Evolutionary conservation across 768 basidiomycete genomes (phyloP).

Genomic region (Pleurotus tuber-regium): DNA sequence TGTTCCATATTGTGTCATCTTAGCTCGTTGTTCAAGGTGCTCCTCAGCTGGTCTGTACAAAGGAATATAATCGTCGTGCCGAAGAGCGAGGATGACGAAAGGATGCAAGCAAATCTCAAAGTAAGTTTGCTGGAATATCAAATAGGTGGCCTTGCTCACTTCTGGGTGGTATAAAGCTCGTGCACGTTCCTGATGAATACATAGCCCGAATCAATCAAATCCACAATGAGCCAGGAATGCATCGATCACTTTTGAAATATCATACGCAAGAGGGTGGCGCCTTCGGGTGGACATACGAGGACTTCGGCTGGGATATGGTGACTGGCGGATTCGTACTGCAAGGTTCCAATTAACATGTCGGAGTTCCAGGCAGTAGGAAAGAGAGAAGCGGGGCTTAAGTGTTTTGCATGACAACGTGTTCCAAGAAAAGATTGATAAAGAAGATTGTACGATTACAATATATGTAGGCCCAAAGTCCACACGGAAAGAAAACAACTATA

Average conservation of each 20-base stretch:
- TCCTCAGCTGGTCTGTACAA: slow-evolving; percentile 70
- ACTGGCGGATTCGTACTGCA: neutral
- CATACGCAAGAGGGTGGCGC: slow-evolving; percentile 1
- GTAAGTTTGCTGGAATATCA: no score
- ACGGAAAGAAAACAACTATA: no score
- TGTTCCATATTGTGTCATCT: no score
- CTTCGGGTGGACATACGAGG: slow-evolving; percentile 5
- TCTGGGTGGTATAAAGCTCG: neutral
- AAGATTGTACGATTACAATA: no score
- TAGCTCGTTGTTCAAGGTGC: slow-evolving; percentile 49
- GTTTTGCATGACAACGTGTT: no score
- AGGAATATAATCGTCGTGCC: slow-evolving; percentile 60
- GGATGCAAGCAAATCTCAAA: slow-evolving; percentile 47
- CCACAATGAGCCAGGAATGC: slow-evolving; percentile 2
- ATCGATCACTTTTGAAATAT: slow-evolving; percentile 3
- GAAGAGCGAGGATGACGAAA: slow-evolving; percentile 47
- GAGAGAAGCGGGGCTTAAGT: no score
- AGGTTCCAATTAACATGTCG: no score
- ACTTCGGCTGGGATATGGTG: slow-evolving; percentile 6
- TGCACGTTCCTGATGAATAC: neutral
- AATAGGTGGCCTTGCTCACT: no score
- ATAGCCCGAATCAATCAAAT: neutral
- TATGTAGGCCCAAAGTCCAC: no score
- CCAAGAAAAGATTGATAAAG: no score
- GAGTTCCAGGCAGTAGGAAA: no score